These are phyloP conservation scores for Gossypium stocksii DNA, from an alignment of 345 rosid species.

Conservation along the genomic window DNA sequence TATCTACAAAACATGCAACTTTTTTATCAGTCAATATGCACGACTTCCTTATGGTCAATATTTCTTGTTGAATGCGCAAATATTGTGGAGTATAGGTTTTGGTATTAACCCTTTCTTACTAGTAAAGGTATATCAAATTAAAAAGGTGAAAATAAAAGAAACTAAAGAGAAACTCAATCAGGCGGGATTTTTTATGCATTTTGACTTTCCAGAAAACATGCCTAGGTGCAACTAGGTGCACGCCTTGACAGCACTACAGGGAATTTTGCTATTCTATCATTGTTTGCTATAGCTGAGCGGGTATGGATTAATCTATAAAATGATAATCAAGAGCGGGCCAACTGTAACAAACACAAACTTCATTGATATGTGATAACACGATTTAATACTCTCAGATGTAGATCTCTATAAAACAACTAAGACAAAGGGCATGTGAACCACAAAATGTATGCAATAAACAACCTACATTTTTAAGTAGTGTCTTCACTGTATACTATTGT, in stretches of 20 bases:
- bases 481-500: too few relatives aligned
- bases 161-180: background rate
- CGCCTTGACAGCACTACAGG: background rate
- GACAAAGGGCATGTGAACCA: too few relatives aligned
- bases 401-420: too few relatives aligned
- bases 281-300: too few relatives aligned
- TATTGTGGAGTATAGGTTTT: background rate
- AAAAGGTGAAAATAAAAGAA: constrained; percentile 32
- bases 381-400: too few relatives aligned
- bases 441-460: too few relatives aligned
- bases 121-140: background rate
- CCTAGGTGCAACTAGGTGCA: background rate
- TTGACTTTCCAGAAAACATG: background rate
- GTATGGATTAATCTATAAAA: too few relatives aligned
- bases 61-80: background rate
- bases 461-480: too few relatives aligned
- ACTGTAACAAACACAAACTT: too few relatives aligned
- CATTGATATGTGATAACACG: too few relatives aligned
- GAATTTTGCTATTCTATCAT: too few relatives aligned
- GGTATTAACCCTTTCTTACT: background rate
- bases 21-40: background rate
- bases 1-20: background rate
- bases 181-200: background rate
- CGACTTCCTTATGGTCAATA: background rate
- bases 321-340: too few relatives aligned